These are phyloP conservation scores for Ogataea minuta DNA, from an alignment of 805 yeast species.

Conservation along the genomic window DNA sequence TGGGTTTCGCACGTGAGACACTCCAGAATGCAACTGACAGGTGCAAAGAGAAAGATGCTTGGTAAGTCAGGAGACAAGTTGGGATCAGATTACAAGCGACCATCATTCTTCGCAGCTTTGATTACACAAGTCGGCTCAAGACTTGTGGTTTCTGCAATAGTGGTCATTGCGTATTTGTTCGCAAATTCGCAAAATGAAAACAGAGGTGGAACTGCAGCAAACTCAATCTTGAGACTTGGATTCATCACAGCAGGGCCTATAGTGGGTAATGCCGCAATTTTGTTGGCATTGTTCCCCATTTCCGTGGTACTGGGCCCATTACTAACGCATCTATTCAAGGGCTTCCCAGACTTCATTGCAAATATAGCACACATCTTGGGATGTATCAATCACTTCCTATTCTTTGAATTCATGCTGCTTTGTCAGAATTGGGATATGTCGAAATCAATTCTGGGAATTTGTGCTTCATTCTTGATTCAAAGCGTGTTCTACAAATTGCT, in stretches of 20 bases:
- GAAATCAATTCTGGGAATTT: constrained; percentile 58
- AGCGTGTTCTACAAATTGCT: constrained; percentile 52
- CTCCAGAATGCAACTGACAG: constrained; percentile 53
- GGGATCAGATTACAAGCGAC: constrained; percentile 46
- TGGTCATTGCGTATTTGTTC: constrained; percentile 49
- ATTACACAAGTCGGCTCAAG: constrained; percentile 42
- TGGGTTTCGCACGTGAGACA: constrained; percentile 52
- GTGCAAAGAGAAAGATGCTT: constrained; percentile 47
- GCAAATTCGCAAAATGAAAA: constrained; percentile 52
- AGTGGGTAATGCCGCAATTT: constrained; percentile 38
- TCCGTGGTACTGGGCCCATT: constrained; percentile 53
- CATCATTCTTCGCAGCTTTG: constrained; percentile 45
- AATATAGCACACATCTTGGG: constrained; percentile 52
- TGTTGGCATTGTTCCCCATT: constrained; percentile 41
- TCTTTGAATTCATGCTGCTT: constrained; percentile 64
- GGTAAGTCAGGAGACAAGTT: constrained; percentile 39
- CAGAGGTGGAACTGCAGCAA: constrained; percentile 34
- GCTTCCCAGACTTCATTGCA: constrained; percentile 55
- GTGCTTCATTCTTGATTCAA: constrained; percentile 55
- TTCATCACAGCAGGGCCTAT: constrained; percentile 50
- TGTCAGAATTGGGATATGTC: constrained; percentile 67
- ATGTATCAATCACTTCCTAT: constrained; percentile 49
- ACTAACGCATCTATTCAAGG: constrained; percentile 39
- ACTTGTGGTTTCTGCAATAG: constrained; percentile 33
- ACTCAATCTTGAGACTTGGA: constrained; percentile 42